Conservation (phyloP, 331 rosid genomes). For the Stylosanthes scabra region DNA sequence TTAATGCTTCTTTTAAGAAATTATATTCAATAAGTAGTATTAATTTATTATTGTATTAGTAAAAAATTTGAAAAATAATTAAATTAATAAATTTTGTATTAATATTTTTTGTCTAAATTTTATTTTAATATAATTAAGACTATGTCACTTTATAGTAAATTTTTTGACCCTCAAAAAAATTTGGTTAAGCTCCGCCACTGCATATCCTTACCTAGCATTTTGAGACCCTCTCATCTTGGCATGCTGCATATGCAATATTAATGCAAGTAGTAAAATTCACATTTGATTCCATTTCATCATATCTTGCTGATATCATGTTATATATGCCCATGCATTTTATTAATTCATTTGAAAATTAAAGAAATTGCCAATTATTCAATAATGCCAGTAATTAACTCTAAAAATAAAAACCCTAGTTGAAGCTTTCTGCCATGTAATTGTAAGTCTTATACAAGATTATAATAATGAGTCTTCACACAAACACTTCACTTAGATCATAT, state of each 20-base stretch:
- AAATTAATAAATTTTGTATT: no score
- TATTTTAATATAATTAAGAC: no score
- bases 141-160: no score
- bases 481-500: not conserved
- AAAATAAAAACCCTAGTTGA: not conserved
- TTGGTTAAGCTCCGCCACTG: no score
- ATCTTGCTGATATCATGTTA: not conserved
- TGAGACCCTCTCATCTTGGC: not conserved
- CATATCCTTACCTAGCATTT: not conserved
- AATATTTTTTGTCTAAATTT: no score
- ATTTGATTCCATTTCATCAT: conserved; percentile 1
- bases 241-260: not conserved
- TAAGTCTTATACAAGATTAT: not conserved
- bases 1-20: no score
- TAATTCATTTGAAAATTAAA: not conserved
- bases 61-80: no score
- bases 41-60: no score
- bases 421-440: not conserved
- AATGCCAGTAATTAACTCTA: not conserved
- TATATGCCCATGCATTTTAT: not conserved
- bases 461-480: not conserved
- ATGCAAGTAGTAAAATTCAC: not conserved
- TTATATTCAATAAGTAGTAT: no score
- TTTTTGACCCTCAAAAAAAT: no score
- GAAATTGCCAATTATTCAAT: not conserved